Evolutionary conservation across 1,284 basidiomycete species (phyloP), one percentile per base, ranked within the genome.

Genomic region (Marasmius sp.): DNA sequence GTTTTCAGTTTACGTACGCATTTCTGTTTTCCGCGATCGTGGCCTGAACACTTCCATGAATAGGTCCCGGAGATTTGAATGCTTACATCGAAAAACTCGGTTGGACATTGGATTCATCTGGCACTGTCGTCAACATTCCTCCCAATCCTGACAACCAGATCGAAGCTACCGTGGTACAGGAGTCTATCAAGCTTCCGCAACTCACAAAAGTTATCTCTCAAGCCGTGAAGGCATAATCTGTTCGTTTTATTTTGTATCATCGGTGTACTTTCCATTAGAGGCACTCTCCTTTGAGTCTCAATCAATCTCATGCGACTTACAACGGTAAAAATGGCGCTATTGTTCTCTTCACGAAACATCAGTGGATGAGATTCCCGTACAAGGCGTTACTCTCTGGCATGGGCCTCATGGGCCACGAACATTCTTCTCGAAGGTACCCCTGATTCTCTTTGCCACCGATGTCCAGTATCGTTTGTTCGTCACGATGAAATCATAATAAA

Each of bases 101-200:
- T 20, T 98, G 95, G 96, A 79, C 79, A 48, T 67, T 89, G 39
- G 86, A 94, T 68, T 76, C 81, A 8, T 70, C 80, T 9, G 80
- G 77, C 6, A 86, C 85, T 16, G 83, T 87, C 11, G 84, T 95
- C 53, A 79, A 76, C 33, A 82, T 97, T 60, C 94, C 95, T 45
- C 84, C 88, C 56, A 96, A 95, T 75, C 91, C 91, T n/a, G 93
- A 96, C 76, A 98, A 97, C 77, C 92, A 95, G 71, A 94, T 97
- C 70, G 93, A 95, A 75, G 93, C 95, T 0, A 93, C 93, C n/a
- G 86, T 97, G 47, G 92, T 97, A 50, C 92, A 94, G 76, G 95
- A 97, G 80, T 89, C 84, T 68, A 92, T 97, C 66, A 91, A 91
- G 74, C 81, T 97, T 61, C 88, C 89, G 67, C 95, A 95, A 76